A percentile compares a stretch with the other conserved stretches of the same genome.
These are phyloP conservation scores for Favolaschia claudopus DNA, from an alignment of 768 basidiomycete genomes.

Conservation along the genomic window DNA sequence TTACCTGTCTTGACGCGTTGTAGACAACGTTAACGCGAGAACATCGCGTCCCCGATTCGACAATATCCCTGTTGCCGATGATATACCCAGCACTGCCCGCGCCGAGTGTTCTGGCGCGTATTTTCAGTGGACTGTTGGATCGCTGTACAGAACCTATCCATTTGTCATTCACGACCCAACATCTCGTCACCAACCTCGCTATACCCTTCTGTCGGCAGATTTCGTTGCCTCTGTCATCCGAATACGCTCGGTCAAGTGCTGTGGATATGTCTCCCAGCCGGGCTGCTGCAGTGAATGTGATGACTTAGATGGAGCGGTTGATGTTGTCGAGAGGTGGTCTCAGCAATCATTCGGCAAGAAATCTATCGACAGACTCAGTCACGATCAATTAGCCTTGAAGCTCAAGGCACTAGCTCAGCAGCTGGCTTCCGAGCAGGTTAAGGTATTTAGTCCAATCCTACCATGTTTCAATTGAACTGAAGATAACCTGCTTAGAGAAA, in stretches of 20 bases:
- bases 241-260: conserved; percentile 13
- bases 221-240: conserved; percentile 32
- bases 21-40: background rate
- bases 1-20: too few relatives aligned
- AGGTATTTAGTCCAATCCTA: too few relatives aligned
- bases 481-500: too few relatives aligned
- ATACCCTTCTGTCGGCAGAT: conserved; percentile 15
- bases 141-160: conserved; percentile 20
- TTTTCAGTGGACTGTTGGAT: conserved; percentile 21
- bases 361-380: too few relatives aligned
- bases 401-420: too few relatives aligned
- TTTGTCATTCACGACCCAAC: conserved; percentile 22
- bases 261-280: background rate
- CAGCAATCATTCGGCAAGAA: conserved; percentile 24
- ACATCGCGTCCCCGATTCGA: too few relatives aligned
- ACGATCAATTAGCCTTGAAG: too few relatives aligned
- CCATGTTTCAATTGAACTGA: too few relatives aligned
- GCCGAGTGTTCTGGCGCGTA: conserved; percentile 4
- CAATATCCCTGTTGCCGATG: too few relatives aligned
- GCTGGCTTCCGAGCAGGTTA: too few relatives aligned
- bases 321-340: conserved; percentile 11
- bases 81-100: too few relatives aligned
- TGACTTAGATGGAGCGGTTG: background rate
- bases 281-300: background rate
- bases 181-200: conserved; percentile 12